phyloP scores from a whole-genome alignment of 805 yeast species.

The Candida vaughaniae region DNA sequence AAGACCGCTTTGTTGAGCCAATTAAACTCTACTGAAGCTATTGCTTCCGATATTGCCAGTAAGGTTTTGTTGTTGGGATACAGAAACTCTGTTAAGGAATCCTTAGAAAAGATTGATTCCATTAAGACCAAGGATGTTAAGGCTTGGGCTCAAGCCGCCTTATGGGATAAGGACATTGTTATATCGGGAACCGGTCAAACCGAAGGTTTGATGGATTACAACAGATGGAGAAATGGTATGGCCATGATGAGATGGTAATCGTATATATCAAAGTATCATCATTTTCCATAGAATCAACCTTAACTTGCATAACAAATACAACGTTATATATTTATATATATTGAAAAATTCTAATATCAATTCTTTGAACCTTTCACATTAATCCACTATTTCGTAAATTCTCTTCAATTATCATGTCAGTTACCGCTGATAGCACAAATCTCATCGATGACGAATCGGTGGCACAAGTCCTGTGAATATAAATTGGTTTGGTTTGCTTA shows the following conservation, averaged over 20 bases:
- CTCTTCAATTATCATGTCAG: conserved; percentile 85
- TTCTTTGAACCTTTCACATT: conserved; percentile 33
- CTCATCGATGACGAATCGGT: conserved; percentile 88
- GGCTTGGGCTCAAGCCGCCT: conserved; percentile 70
- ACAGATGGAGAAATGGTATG: conserved; percentile 86
- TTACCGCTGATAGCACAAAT: conserved; percentile 87
- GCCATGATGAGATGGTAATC: conserved; percentile 73
- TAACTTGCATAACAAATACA: conserved; percentile 1
- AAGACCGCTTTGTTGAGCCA: conserved; percentile 59
- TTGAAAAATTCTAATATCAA: not conserved
- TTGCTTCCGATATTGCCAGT: conserved; percentile 58
- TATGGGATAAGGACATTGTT: conserved; percentile 84
- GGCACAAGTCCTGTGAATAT: conserved; percentile 92
- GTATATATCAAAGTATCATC: too few relatives aligned
- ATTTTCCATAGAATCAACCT: too few relatives aligned
- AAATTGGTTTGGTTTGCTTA: conserved; percentile 69
- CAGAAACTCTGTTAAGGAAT: conserved; percentile 59
- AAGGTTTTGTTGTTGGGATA: conserved; percentile 61
- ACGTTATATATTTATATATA: not conserved
- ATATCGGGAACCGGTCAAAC: conserved; percentile 83
- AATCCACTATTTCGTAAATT: conserved; percentile 78
- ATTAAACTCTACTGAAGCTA: conserved; percentile 48
- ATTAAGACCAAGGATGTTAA: conserved; percentile 59
- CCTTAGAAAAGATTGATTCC: conserved; percentile 61
- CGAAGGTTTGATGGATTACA: conserved; percentile 81